Base-by-base conservation (phyloP, 1,139 yeast genomes). In the Hemisphaericaspora xylanilytica region DNA sequence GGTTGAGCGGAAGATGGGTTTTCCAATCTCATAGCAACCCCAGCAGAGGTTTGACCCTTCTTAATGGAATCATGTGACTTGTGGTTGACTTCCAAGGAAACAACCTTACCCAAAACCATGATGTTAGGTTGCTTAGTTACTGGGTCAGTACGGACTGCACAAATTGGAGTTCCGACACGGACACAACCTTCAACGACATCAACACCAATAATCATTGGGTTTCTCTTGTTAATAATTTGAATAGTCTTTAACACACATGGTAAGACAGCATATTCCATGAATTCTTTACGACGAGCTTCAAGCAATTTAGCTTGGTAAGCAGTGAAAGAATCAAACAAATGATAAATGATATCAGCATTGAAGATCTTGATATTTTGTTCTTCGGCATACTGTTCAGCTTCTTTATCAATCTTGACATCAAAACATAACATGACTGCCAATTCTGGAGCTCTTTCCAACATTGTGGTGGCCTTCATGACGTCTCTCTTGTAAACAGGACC, bases 161-260 rank as follows among this genome's bases (percentile, higher is more conserved):
- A 85, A 47, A 92, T 88, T 49, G 99, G 98, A 2, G 98, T 90
- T 42, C 98, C 98, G 37, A 86, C 63, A 50, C 92, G 80, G 35
- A 94, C 76, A 31, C 86, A 75, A 55, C 99, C 99, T 62, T 92
- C 97, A 38, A 78, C 64, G 47, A 92, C 96, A 63, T 92, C 99
- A 45, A 92, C 97, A 79, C 99, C 99, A 59, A 92, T 86, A 58
- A 92, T 89, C 97, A 92, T 92, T 44, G 99, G 99, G 65, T 90
- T 89, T 70, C 98, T 87, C 74, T 92, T 92, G 80, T 94, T 94
- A 64, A 92, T 94, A 58, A 94, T 89, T 71, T 94, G 97, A 51
- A 92, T 68, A 16, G 97, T 92, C 67, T 87, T 87, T 68, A 92
- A 71, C 24, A 90, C 96, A 73, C 95, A 86, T 52, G 98, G 99